phyloP scores from a whole-genome alignment of 2,329 filamentous ascomycete genomes.

The Cercospora brassicicola region DNA sequence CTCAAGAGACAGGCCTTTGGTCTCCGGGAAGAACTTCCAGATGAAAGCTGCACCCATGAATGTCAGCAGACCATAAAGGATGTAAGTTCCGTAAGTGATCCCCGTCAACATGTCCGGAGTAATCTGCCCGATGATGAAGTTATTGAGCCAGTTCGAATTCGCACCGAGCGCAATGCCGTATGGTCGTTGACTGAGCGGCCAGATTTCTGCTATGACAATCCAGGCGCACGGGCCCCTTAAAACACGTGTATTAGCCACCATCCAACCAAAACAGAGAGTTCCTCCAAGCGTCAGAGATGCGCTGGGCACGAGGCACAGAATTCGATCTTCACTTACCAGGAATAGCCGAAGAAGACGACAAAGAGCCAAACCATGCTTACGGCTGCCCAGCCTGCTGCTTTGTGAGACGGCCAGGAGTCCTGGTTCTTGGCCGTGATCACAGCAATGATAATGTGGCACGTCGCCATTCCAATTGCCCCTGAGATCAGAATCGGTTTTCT shows the following conservation, averaged over 20 bases:
- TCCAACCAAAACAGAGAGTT: not conserved
- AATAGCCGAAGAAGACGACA: slow-evolving; percentile 70
- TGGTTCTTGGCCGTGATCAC: slow-evolving; percentile 63
- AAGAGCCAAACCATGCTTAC: slow-evolving; percentile 73
- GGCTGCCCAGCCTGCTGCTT: slow-evolving; percentile 67
- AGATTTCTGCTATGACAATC: slow-evolving; percentile 70
- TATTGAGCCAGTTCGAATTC: slow-evolving; percentile 54
- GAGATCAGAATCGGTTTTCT: slow-evolving; percentile 43
- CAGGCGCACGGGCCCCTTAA: slow-evolving; percentile 70
- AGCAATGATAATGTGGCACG: slow-evolving; percentile 57
- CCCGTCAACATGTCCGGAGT: slow-evolving; percentile 66
- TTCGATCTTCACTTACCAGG: not conserved
- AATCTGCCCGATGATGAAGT: slow-evolving; percentile 62
- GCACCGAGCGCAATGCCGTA: slow-evolving; percentile 71
- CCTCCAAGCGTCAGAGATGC: not conserved
- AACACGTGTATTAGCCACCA: not conserved
- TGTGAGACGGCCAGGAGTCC: slow-evolving; percentile 58
- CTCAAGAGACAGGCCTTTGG: slow-evolving; percentile 54
- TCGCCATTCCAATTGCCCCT: slow-evolving; percentile 41
- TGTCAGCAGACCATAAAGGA: slow-evolving; percentile 67
- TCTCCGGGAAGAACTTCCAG: slow-evolving; percentile 57
- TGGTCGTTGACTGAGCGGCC: slow-evolving; percentile 67
- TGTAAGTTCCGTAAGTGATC: slow-evolving; percentile 70
- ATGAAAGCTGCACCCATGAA: slow-evolving; percentile 60
- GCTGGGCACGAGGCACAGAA: not conserved